Conservation (phyloP, 2,329 filamentous ascomycete genomes). For the Paecilomyces niveus region DNA sequence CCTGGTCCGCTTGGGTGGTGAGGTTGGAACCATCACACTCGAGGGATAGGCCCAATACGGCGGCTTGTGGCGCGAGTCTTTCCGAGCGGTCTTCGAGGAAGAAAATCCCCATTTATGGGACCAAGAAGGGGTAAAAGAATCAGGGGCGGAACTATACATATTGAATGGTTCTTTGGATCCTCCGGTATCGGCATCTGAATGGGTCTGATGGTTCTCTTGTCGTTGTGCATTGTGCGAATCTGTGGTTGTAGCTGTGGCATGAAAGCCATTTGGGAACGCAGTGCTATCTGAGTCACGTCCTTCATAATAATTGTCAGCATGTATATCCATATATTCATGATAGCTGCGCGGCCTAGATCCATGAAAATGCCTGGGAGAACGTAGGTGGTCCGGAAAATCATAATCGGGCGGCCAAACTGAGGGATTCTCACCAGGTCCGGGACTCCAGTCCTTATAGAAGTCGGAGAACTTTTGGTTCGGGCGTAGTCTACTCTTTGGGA, state of each 20-base stretch:
- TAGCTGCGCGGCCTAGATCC: constrained; percentile 10
- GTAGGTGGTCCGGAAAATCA: constrained; percentile 5
- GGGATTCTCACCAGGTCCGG: constrained; percentile 25
- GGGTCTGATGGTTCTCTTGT: background rate
- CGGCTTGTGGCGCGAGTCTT: constrained; percentile 9
- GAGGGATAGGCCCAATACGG: constrained; percentile 19
- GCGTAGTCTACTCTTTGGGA: constrained; percentile 31
- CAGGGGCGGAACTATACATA: constrained; percentile 12
- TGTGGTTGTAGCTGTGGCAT: background rate
- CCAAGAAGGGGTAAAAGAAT: constrained; percentile 8
- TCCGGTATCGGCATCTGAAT: background rate
- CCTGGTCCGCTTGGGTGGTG: constrained; percentile 3
- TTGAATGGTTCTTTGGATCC: constrained; percentile 1
- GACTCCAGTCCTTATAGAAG: constrained; percentile 17
- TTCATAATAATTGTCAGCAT: constrained; percentile 21
- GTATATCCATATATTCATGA: constrained; percentile 13
- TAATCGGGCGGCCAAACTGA: constrained; percentile 8
- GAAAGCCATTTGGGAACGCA: background rate
- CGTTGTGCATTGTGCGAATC: constrained; percentile 2
- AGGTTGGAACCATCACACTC: constrained; percentile 13
- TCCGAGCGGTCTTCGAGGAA: constrained; percentile 1
- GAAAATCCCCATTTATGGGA: constrained; percentile 11
- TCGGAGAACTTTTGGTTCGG: constrained; percentile 22
- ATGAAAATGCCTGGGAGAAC: constrained; percentile 9
- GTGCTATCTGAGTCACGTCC: constrained; percentile 22